phyloP scores from a whole-genome alignment of 192 early-diverging fungal genomes.

The Tieghemiomyces parasiticus region DNA sequence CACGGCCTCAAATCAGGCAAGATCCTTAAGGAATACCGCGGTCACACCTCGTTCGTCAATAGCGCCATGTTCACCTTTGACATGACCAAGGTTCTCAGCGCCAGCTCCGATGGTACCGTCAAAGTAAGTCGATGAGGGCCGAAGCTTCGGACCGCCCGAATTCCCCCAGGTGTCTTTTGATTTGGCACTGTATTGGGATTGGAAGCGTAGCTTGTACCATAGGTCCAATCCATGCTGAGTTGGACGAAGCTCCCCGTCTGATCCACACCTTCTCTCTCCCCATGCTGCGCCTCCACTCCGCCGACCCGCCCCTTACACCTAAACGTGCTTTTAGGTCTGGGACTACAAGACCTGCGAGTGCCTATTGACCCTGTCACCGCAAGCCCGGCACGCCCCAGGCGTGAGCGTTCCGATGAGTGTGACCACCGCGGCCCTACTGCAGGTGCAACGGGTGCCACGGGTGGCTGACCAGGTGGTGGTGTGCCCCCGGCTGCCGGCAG shows the following conservation, averaged over 20 bases:
- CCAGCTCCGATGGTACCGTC: constrained; percentile 73
- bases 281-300: too few species aligned
- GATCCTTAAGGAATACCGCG: constrained; percentile 78
- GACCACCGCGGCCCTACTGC: constrained; percentile 29
- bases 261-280: too few species aligned
- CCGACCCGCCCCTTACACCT: too few species aligned
- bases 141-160: too few species aligned
- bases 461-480: constrained; percentile 53
- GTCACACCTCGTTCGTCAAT: constrained; percentile 85
- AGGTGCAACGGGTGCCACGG: constrained; percentile 44
- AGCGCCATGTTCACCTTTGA: constrained; percentile 56
- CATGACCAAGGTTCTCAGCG: constrained; percentile 54
- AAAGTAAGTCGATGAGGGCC: constrained; percentile 41
- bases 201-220: too few species aligned
- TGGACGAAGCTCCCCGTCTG: too few species aligned
- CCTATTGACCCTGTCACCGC: constrained; percentile 41
- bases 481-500: constrained; percentile 57
- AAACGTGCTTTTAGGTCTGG: constrained; percentile 65
- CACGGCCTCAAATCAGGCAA: constrained; percentile 91
- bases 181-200: too few species aligned
- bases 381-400: constrained; percentile 31
- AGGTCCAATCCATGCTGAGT: too few species aligned
- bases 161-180: too few species aligned
- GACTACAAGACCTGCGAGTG: constrained; percentile 62
- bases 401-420: constrained; percentile 29